Base-by-base conservation (phyloP, 1,139 yeast species). In the Sugiyamaella grinbergsii region DNA sequence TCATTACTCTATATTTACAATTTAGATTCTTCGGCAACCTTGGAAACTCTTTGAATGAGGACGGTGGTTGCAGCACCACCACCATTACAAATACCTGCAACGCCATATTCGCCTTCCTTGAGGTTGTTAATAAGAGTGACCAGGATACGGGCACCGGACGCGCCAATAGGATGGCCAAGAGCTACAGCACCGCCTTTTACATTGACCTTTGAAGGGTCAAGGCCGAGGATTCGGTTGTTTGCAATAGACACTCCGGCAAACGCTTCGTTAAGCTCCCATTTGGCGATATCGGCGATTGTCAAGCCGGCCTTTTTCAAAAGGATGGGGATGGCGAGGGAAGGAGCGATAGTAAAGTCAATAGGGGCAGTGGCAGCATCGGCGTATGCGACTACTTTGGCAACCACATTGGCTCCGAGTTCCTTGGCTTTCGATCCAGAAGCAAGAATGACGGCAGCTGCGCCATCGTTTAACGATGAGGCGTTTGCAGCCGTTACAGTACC, bases 161-260 rank as follows among this genome's bases (percentile, higher is more conserved):
- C 85, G 50, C 97, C 98, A 68, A 90, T 80, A 64, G 98, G 96
- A 70, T 90, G 97, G 43, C 97, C 97, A 58, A 90, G 71, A 38
- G 96, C 96, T 57, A 90, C 96, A 36, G 97, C 97, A 70, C 97
- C 98, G 69, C 98, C 98, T 67, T 86, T 86, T 54, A 82, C 90
- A 67, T 90, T 90, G 54, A 90, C 81, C 73, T 86, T 89, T 48
- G 80, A 77, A 23, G 76, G 74, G 57, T 85, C 84, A 52, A 90
- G 71, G 57, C 77, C 75, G 54, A 86, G 77, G 54, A 85, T 71
- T 71, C 83, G 78, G 58, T 86, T 78, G 73, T 90, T 90, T 55
- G 95, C 95, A 59, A 90, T 70, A 51, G 96, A 95, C 54, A 90
- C 97, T 51, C 88, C 96, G 11, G 96, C 78, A 71, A 90, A 90